Evolutionary conservation across 2,329 filamentous ascomycete species (phyloP).

Genomic region (Thyridium curvatum): DNA sequence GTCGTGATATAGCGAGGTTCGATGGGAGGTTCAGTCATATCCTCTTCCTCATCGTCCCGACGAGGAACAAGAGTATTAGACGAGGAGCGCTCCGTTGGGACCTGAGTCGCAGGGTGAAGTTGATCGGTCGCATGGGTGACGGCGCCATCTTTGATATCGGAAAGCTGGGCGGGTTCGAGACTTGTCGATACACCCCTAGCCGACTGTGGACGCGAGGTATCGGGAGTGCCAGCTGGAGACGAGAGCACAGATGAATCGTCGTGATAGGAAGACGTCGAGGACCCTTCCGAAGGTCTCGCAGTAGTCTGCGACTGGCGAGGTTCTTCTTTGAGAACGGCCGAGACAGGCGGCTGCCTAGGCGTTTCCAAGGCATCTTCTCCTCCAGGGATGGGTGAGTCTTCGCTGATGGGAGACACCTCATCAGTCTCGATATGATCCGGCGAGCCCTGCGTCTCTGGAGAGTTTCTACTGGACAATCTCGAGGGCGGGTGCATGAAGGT

Average conservation of each 20-base stretch:
- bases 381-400: no score
- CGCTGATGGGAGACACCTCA: no score
- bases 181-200: constrained; percentile 19
- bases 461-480: no score
- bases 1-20: background rate
- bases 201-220: constrained; percentile 36
- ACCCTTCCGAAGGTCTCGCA: constrained; percentile 13
- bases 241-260: constrained; percentile 27
- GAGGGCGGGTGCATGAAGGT: constrained; percentile 4
- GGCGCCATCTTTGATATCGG: no score
- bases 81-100: no score
- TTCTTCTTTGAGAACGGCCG: constrained; percentile 21
- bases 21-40: no score
- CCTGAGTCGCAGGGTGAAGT: no score
- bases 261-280: constrained; percentile 34
- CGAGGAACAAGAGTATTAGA: background rate
- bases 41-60: background rate
- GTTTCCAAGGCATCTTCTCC: no score
- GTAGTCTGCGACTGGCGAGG: constrained; percentile 13
- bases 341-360: background rate
- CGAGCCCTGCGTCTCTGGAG: no score
- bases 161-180: no score
- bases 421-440: no score
- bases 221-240: constrained; percentile 30
- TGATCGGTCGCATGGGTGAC: no score